Conservation (phyloP, 192 early-diverging fungal genomes). For the Mortierella hygrophila region DNA sequence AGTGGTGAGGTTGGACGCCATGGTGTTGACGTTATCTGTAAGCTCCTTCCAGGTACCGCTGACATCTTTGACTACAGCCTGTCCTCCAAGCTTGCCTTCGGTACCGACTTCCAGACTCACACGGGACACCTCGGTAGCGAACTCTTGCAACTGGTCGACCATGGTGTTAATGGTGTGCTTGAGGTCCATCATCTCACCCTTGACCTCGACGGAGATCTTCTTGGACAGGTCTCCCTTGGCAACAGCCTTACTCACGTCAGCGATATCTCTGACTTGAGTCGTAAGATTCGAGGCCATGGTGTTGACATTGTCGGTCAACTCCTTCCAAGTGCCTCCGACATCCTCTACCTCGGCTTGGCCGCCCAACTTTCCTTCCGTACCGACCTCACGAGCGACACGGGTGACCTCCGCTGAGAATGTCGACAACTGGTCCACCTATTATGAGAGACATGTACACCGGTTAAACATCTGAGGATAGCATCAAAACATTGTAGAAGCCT, state of each 20-base stretch:
- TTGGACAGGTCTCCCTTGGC: constrained; percentile 64
- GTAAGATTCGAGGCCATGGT: constrained; percentile 65
- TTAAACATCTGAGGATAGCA: no score
- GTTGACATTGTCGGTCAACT: constrained; percentile 72
- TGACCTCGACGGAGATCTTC: constrained; percentile 62
- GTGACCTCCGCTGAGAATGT: constrained; percentile 70
- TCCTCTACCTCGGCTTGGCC: constrained; percentile 62
- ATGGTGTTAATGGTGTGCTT: constrained; percentile 66
- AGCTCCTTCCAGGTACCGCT: constrained; percentile 76
- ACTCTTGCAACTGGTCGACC: constrained; percentile 64
- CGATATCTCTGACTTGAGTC: constrained; percentile 66
- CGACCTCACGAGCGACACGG: constrained; percentile 63
- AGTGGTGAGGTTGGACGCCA: constrained; percentile 74
- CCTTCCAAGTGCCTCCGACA: constrained; percentile 73
- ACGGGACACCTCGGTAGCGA: constrained; percentile 71
- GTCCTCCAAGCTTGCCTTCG: constrained; percentile 67
- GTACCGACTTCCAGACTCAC: constrained; percentile 75
- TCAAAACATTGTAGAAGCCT: no score
- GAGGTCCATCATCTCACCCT: constrained; percentile 61
- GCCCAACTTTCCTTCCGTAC: constrained; percentile 65
- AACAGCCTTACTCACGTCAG: constrained; percentile 65
- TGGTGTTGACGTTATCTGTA: constrained; percentile 76
- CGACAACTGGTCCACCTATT: constrained; percentile 70
- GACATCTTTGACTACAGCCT: constrained; percentile 66
- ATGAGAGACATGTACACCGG: no score